Conservation (phyloP, 805 yeast species). For the Jamesozyma lodderae region DNA sequence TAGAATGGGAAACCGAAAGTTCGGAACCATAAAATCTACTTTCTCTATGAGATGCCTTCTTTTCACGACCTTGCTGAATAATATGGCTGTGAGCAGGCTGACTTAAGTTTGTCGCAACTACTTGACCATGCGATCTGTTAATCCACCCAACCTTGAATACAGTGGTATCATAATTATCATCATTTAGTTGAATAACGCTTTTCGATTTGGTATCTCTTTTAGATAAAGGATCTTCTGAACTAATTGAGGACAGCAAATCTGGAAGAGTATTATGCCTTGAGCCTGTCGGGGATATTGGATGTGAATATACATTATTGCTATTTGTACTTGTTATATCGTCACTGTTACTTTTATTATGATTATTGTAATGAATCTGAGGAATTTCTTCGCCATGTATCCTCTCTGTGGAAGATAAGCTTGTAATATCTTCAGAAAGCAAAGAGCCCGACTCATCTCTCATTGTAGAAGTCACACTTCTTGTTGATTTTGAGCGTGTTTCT, state of each 20-base stretch:
- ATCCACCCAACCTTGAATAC: conserved; percentile 52
- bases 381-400: not conserved
- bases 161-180: conserved; percentile 32
- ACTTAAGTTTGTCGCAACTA: not conserved
- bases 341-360: too few species aligned
- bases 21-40: conserved; percentile 19
- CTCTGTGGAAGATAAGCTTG: not conserved
- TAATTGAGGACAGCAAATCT: not conserved
- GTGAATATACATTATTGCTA: not conserved
- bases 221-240: not conserved
- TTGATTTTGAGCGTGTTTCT: conserved; percentile 5
- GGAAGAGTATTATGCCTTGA: conserved; percentile 1
- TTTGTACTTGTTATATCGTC: not conserved
- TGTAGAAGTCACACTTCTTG: conserved; percentile 5
- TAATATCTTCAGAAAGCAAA: conserved; percentile 3
- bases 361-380: not conserved
- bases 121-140: conserved; percentile 37
- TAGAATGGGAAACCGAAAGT: not conserved
- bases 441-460: conserved; percentile 6
- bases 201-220: not conserved
- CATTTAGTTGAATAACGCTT: conserved; percentile 7
- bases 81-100: not conserved
- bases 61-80: conserved; percentile 2
- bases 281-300: not conserved
- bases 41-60: conserved; percentile 13